Conservation (phyloP, 2,329 filamentous ascomycete species). For the Ophiosphaerella korrae region DNA sequence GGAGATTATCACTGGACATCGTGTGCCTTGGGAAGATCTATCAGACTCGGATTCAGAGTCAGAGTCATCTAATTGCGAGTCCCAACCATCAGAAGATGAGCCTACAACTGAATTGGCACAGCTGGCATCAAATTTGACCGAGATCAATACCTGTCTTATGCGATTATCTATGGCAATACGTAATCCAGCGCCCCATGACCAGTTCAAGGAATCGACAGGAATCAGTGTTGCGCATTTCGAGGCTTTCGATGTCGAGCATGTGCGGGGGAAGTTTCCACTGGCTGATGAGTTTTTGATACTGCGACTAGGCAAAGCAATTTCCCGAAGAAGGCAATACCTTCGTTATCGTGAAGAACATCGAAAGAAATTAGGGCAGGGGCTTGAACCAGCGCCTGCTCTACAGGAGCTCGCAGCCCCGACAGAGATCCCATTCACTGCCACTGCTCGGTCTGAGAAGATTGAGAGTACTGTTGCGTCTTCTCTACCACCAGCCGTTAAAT, state of each 20-base stretch:
- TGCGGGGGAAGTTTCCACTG: slow-evolving; percentile 30
- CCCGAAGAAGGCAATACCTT: slow-evolving; percentile 36
- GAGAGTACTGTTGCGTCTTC: slow-evolving; percentile 23
- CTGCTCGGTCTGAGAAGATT: slow-evolving; percentile 7
- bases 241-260: slow-evolving; percentile 33
- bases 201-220: slow-evolving; percentile 24
- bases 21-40: slow-evolving; percentile 24
- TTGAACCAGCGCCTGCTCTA: slow-evolving; percentile 1
- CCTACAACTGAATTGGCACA: slow-evolving; percentile 25
- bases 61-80: slow-evolving; percentile 5
- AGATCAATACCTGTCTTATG: slow-evolving; percentile 38
- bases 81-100: neutral
- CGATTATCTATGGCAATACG: slow-evolving; percentile 37
- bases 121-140: slow-evolving; percentile 20
- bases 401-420: neutral
- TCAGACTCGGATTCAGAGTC: slow-evolving; percentile 16
- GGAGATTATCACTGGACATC: slow-evolving; percentile 14
- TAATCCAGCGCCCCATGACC: slow-evolving; percentile 38
- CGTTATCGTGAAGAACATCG: slow-evolving; percentile 37
- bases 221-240: slow-evolving; percentile 28
- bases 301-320: slow-evolving; percentile 37
- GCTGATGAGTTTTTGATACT: slow-evolving; percentile 19
- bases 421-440: neutral
- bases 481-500: slow-evolving; percentile 11
- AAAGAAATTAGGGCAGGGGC: slow-evolving; percentile 22